Conservation (phyloP, 2,329 filamentous ascomycete genomes). For the Coniochaeta pulveracea region DNA sequence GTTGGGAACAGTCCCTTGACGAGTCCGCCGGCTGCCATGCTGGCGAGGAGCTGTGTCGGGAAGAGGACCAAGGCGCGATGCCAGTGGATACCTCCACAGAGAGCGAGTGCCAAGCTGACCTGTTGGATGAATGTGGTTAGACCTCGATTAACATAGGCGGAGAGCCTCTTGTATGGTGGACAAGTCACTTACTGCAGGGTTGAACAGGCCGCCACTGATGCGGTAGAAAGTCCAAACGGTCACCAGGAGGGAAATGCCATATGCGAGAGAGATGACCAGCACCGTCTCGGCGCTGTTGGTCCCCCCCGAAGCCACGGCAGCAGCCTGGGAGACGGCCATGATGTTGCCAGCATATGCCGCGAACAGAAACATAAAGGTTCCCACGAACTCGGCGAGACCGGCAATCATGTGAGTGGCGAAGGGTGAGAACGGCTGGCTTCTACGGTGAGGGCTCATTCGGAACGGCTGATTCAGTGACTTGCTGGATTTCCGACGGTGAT, state of each 20-base stretch:
- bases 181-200: constrained; percentile 30
- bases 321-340: not conserved
- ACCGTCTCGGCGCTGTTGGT: not conserved
- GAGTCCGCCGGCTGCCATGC: constrained; percentile 47
- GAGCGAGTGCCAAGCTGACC: constrained; percentile 46
- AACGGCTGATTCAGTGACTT: too few species aligned
- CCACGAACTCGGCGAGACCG: not conserved
- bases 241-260: not conserved
- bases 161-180: not conserved
- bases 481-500: too few species aligned
- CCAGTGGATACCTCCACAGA: constrained; percentile 44
- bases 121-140: constrained; percentile 9
- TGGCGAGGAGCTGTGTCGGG: constrained; percentile 44
- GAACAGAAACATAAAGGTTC: not conserved
- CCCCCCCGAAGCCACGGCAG: not conserved
- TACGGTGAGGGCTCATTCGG: too few species aligned
- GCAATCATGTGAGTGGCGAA: not conserved
- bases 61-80: constrained; percentile 40
- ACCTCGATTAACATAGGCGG: not conserved
- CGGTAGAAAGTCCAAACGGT: constrained; percentile 13
- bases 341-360: not conserved
- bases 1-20: constrained; percentile 47
- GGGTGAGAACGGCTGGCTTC: too few species aligned
- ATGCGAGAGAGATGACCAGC: not conserved
- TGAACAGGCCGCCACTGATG: constrained; percentile 34